Percentiles rank a stretch among this genome's conserved stretches.
Evolutionary conservation across 176 grass and related monocot genomes (phyloP).

Genomic region (Sorghum bicolor): DNA sequence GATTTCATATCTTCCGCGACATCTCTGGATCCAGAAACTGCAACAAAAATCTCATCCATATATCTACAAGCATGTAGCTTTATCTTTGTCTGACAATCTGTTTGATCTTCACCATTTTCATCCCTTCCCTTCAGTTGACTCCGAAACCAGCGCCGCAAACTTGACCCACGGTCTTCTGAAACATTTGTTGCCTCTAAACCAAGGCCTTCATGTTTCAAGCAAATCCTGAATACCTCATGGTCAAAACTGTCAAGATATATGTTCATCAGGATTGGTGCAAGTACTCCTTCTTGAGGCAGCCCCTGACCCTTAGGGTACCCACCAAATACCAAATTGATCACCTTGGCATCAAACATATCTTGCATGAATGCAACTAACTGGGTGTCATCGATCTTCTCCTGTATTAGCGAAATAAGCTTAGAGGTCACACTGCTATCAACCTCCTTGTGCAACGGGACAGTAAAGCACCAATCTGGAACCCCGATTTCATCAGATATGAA

Average conservation of each 20-base stretch:
- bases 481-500: constrained; percentile 67
- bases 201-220: constrained; percentile 82
- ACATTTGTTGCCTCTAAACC: constrained; percentile 23
- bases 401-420: constrained; percentile 63
- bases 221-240: constrained; percentile 71
- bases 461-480: constrained; percentile 79
- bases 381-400: constrained; percentile 68
- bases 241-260: constrained; percentile 88
- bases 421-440: constrained; percentile 49
- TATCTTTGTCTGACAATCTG: constrained; percentile 24
- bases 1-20: constrained; percentile 57
- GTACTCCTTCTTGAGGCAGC: constrained; percentile 85
- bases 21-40: constrained; percentile 64
- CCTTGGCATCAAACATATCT: constrained; percentile 75
- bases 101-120: constrained; percentile 30
- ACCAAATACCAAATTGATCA: constrained; percentile 86
- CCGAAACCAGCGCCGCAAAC: constrained; percentile 73
- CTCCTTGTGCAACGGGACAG: constrained; percentile 70
- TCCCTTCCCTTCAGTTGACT: constrained; percentile 63
- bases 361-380: constrained; percentile 60
- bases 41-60: constrained; percentile 96
- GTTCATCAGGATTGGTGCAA: constrained; percentile 89
- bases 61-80: constrained; percentile 78
- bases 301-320: constrained; percentile 84
- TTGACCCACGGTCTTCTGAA: constrained; percentile 43